A percentile compares a stretch with the other conserved stretches of the same genome.
Evolutionary conservation across 192 early-diverging fungal species (phyloP).

Genomic region (Coemansia sp.): DNA sequence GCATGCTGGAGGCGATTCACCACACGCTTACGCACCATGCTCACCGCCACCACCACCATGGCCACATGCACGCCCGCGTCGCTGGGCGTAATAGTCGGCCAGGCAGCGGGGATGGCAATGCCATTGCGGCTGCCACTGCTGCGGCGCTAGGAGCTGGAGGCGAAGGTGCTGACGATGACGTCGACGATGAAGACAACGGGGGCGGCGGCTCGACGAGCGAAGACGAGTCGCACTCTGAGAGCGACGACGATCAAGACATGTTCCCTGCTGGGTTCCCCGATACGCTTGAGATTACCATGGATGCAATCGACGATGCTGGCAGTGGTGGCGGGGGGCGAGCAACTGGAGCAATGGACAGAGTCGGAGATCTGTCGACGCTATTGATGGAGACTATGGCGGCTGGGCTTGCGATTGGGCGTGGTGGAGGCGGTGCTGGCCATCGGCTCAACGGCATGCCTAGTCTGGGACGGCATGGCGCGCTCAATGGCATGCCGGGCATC

Average conservation of each 20-base stretch:
- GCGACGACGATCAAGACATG: constrained; percentile 36
- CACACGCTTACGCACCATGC: constrained; percentile 17
- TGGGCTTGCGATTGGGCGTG: constrained; percentile 8
- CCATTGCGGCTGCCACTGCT: not conserved
- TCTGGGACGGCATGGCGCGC: constrained; percentile 12
- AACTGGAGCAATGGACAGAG: not conserved
- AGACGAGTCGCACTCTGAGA: constrained; percentile 25
- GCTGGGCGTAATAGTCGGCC: constrained; percentile 22
- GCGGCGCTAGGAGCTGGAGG: constrained; percentile 14
- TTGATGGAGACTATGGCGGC: constrained; percentile 32
- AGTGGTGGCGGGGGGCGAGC: not conserved
- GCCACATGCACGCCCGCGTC: not conserved
- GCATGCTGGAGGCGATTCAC: constrained; percentile 19
- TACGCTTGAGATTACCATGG: constrained; percentile 50
- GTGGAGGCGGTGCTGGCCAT: constrained; percentile 8
- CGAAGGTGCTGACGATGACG: constrained; percentile 12
- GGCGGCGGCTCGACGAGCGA: constrained; percentile 12
- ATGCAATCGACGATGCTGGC: constrained; percentile 35
- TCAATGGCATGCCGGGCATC: constrained; percentile 27
- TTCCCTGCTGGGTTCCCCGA: constrained; percentile 35
- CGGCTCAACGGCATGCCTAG: constrained; percentile 9
- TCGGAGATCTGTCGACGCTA: constrained; percentile 21
- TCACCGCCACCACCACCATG: constrained; percentile 12
- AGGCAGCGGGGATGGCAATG: constrained; percentile 5
- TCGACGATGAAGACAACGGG: constrained; percentile 10